phyloP scores from a whole-genome alignment of 1,284 basidiomycete genomes.

The Leccinum huronense region DNA sequence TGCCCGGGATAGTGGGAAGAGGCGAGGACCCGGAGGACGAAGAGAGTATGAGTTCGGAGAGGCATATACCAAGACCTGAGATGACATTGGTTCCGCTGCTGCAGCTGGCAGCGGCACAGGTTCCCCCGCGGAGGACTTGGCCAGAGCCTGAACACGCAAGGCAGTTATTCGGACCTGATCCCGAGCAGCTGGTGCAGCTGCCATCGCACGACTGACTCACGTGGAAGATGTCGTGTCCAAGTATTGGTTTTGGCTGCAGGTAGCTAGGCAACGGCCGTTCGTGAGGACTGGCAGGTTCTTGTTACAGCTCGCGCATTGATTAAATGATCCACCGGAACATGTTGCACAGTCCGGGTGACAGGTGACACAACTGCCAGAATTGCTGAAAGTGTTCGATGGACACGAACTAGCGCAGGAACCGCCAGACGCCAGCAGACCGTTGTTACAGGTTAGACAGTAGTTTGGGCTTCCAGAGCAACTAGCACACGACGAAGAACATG shows the following conservation, averaged over 20 bases:
- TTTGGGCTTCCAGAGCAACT: constrained; percentile 64
- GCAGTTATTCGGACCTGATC: constrained; percentile 60
- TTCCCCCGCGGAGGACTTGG: constrained; percentile 60
- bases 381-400: constrained; percentile 65
- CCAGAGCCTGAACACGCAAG: constrained; percentile 67
- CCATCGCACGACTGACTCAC: constrained; percentile 67
- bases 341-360: constrained; percentile 82
- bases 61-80: constrained; percentile 70
- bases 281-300: constrained; percentile 66
- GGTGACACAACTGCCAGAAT: constrained; percentile 60
- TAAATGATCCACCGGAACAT: constrained; percentile 70
- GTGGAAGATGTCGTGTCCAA: constrained; percentile 62
- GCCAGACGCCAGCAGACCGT: constrained; percentile 58
- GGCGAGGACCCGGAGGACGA: constrained; percentile 46
- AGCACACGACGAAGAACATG: constrained; percentile 71
- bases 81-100: constrained; percentile 52
- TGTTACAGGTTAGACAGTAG: constrained; percentile 71
- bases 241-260: constrained; percentile 68
- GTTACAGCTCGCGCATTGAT: constrained; percentile 72
- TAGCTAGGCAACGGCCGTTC: constrained; percentile 70
- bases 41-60: constrained; percentile 61
- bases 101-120: constrained; percentile 64
- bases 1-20: constrained; percentile 56
- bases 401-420: constrained; percentile 74
- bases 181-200: constrained; percentile 72